These are phyloP conservation scores for Fonsecaea pedrosoi DNA, from an alignment of 2,329 filamentous ascomycete genomes.

Conservation along the genomic window DNA sequence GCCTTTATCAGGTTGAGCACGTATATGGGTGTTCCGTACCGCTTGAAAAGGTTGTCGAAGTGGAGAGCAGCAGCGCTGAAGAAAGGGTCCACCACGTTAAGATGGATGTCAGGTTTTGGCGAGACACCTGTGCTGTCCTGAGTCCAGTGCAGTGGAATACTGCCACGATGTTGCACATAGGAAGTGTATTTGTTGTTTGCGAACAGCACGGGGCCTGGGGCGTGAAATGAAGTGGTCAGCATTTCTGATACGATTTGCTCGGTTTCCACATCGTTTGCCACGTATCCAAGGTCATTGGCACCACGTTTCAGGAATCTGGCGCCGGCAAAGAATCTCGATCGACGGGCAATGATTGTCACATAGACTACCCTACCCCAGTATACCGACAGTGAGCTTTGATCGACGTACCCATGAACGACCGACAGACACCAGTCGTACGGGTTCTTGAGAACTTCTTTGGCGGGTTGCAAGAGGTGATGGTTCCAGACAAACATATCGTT, in stretches of 20 bases:
- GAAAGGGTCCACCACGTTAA: conserved; percentile 95
- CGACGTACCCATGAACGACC: conserved; percentile 94
- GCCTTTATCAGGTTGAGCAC: conserved; percentile 90
- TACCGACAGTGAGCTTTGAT: conserved; percentile 83
- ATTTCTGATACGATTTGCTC: conserved; percentile 98
- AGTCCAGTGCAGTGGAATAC: conserved; percentile 96
- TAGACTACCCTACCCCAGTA: conserved; percentile 83
- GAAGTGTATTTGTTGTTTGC: conserved; percentile 92
- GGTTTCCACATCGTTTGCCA: conserved; percentile 98
- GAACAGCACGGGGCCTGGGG: conserved; percentile 82
- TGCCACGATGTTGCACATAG: conserved; percentile 94
- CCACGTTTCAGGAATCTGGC: conserved; percentile 93
- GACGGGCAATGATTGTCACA: conserved; percentile 89
- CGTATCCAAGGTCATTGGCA: conserved; percentile 91
- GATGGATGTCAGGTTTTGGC: conserved; percentile 93
- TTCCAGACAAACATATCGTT: conserved; percentile 99
- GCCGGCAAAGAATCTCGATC: conserved; percentile 92
- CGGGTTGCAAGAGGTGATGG: conserved; percentile 81
- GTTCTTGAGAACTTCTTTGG: conserved; percentile 71
- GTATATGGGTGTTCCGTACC: conserved; percentile 92
- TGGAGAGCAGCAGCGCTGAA: conserved; percentile 91
- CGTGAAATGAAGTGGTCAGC: conserved; percentile 92
- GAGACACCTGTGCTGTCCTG: conserved; percentile 95
- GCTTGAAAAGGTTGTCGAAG: conserved; percentile 91
- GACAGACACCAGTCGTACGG: conserved; percentile 96